phyloP scores from a whole-genome alignment of 257 asterid genomes.

The Petunia axillaris region DNA sequence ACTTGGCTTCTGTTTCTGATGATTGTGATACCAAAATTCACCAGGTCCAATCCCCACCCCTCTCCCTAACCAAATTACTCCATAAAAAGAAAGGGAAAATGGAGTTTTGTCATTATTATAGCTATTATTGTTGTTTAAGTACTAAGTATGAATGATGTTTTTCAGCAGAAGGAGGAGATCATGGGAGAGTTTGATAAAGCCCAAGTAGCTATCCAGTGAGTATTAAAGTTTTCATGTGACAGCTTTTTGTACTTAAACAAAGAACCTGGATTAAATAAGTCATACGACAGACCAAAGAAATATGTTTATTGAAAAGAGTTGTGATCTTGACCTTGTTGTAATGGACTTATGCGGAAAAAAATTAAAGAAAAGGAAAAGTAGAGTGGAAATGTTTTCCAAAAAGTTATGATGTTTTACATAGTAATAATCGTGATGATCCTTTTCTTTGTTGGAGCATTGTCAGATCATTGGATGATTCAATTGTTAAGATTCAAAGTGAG shows the following conservation, averaged over 20 bases:
- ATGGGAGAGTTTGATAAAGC: conserved; percentile 54
- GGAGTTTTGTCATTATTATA: not conserved
- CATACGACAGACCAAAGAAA: not conserved
- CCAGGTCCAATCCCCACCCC: conserved; percentile 14
- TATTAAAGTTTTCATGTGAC: conserved; percentile 12
- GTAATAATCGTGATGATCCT: not conserved
- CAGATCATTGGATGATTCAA: conserved; percentile 62
- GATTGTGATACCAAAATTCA: conserved; percentile 46
- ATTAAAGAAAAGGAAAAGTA: not conserved
- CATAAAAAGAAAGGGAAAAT: not conserved
- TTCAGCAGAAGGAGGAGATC: conserved; percentile 46
- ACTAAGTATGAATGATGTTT: not conserved
- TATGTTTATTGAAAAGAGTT: not conserved
- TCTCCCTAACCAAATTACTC: too few relatives aligned
- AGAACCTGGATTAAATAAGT: not conserved
- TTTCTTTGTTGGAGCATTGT: conserved; percentile 21
- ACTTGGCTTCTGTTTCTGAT: conserved; percentile 34
- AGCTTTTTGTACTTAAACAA: not conserved
- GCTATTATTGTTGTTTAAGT: not conserved
- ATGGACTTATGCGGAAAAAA: not conserved
- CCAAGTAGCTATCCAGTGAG: conserved; percentile 66
- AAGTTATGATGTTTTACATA: not conserved
- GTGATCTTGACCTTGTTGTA: not conserved
- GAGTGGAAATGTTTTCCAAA: not conserved
- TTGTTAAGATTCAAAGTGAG: conserved; percentile 55